These are phyloP conservation scores for Metschnikowia baotianmanensis DNA, from an alignment of 805 yeast genomes.

Conservation along the genomic window DNA sequence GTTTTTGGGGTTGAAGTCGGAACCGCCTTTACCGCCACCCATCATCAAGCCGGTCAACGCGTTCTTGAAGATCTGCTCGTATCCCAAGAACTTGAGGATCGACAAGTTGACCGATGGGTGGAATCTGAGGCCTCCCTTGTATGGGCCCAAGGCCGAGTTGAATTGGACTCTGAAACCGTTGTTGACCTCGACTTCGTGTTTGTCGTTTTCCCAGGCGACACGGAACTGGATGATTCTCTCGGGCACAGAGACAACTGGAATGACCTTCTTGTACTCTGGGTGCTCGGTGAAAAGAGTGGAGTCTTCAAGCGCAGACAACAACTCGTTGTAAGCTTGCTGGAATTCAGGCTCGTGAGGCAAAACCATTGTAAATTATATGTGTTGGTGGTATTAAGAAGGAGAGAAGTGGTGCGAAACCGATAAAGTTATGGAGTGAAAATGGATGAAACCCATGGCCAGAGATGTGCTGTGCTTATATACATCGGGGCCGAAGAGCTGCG, in stretches of 20 bases:
- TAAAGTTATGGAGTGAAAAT: neutral
- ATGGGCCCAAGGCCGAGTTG: constrained; percentile 98
- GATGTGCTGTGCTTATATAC: no score
- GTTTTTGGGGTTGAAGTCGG: constrained; percentile 97
- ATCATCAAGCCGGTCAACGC: constrained; percentile 95
- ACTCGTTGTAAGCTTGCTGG: constrained; percentile 97
- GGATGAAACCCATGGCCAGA: no score
- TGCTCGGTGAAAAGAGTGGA: constrained; percentile 85
- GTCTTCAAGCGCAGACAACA: constrained; percentile 81
- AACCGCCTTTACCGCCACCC: constrained; percentile 99
- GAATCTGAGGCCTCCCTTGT: constrained; percentile 98
- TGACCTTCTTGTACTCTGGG: constrained; percentile 86
- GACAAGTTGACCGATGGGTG: constrained; percentile 96
- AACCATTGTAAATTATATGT: constrained; percentile 49
- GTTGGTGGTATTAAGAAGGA: neutral
- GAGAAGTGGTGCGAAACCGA: neutral
- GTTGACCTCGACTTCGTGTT: constrained; percentile 88
- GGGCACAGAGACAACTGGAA: constrained; percentile 89
- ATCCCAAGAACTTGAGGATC: constrained; percentile 92
- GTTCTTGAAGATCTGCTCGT: constrained; percentile 97
- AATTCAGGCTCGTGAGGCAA: constrained; percentile 96
- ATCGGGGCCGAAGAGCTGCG: no score
- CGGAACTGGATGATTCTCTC: constrained; percentile 96
- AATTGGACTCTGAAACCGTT: constrained; percentile 98
- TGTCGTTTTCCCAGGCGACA: constrained; percentile 97